Conservation (phyloP, 2,329 filamentous ascomycete species). For the Dothiorella sarmentorum region DNA sequence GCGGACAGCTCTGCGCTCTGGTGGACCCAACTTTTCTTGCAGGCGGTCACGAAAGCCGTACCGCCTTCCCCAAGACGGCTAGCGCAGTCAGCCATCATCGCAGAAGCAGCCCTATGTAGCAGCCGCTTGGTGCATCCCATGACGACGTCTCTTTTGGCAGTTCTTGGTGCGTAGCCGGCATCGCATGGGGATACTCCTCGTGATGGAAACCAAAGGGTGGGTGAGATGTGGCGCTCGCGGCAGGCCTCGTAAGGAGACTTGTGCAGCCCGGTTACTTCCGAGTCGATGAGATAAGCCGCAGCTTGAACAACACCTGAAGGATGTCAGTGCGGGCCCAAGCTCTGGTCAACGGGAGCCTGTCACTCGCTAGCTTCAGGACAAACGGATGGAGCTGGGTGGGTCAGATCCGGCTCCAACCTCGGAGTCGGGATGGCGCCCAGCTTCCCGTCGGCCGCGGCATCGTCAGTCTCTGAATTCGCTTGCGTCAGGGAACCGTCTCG, state of each 20-base stretch:
- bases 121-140: not conserved
- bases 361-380: conserved; percentile 7
- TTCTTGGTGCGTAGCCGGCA: too few species aligned
- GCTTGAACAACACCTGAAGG: conserved; percentile 5
- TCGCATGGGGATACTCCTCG: too few species aligned
- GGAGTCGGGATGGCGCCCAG: not conserved
- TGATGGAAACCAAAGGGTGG: too few species aligned
- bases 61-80: conserved; percentile 13
- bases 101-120: conserved; percentile 16
- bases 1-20: not conserved
- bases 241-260: not conserved
- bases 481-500: not conserved
- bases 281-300: conserved; percentile 11
- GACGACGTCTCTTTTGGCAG: not conserved
- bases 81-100: conserved; percentile 6
- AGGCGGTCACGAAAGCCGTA: conserved; percentile 8
- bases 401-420: conserved; percentile 4
- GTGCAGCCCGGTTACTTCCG: conserved; percentile 12
- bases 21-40: conserved; percentile 14
- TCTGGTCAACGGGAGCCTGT: not conserved
- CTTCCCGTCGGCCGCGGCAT: conserved; percentile 12
- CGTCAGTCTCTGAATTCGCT: not conserved
- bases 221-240: conserved; percentile 4
- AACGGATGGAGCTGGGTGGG: not conserved
- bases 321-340: conserved; percentile 18